Evolutionary conservation across 208 protist species (phyloP), one percentile per base, ranked within the genome.

Genomic region (Wallacemonas rigidus): DNA sequence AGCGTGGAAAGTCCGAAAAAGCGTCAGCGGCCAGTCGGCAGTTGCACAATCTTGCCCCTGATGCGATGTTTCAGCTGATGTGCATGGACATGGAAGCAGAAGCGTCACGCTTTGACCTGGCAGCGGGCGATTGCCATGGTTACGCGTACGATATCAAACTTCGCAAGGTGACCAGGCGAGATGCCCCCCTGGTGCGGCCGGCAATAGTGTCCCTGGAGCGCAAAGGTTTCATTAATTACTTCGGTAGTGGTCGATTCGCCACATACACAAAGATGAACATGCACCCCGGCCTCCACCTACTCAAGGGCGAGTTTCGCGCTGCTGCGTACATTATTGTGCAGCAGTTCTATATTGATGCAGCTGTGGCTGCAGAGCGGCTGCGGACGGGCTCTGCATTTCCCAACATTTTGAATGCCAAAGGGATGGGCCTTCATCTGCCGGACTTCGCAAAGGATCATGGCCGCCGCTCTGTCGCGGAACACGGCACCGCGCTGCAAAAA

Each of bases 211-310:
- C 85, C 2, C 67, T 96, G n/a, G 64, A 83, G 36, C 48, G 62
- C 44, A 92, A 94, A 60, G 92, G 92, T 6, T 96, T 96, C 75
- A 91, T 96, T 64, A 96, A 96, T 76, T 96, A 96, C 76, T 94
- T 94, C 80, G 86, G 87, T 43, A 80, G 89, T 11, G 72, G 82
- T 58, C 83, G 92, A 8, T 96, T 96, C 60, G 78, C 86, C 60
- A 76, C 82, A 15, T 91, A 92, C 81, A 96, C 92, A 8, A 80
- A 81, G 50, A 83, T 90, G 72, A 92, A 94, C 68, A 93, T 93
- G 87, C 92, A 96, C 79, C 89, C 89, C 2, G 92, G 92, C 2
- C 76, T 94, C 55, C 89, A 94, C 63, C 75, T 96, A 2, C 75
- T 96, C 3, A 92, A 92, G 67, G 89, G 87, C 0, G 88, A 96